Base-by-base conservation (phyloP, 129 eudicot species). In the Ambrosia trifida region DNA sequence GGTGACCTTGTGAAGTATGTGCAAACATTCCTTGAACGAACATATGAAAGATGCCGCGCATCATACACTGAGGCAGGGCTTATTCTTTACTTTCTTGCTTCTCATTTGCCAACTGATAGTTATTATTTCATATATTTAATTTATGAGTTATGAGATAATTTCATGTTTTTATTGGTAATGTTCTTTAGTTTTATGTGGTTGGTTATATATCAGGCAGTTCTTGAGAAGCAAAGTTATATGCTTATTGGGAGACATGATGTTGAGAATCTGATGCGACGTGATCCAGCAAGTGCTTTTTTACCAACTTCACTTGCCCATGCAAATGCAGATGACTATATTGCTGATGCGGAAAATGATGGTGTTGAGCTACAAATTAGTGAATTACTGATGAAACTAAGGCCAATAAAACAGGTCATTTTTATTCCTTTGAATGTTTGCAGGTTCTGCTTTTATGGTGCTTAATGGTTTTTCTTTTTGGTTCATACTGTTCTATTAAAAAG, bases 161-260 rank as follows among this genome's bases (percentile, higher is more conserved):
- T 41, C 35, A n/a, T 72, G 45, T 16, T 45, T 19, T 28, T 32
- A 45, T 64, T 52, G 17, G 43, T 49, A 17, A 49, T 24, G 44
- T 77, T 77, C 57, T 32, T 72, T 30, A 54, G 36, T 67, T 49
- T 65, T 74, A n/a, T 78, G 16, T 63, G 64, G 45, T 47, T 72
- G 74, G 61, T 73, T 72, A 76, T 72, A 72, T 80, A 80, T 79
- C 99, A 95, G 99, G 99, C 99, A 69, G 99, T 95, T 84, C 96
- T 95, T 76, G 99, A 95, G 83, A 95, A 95, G 83, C 99, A 90
- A 81, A 88, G 97, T 82, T 95, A 95, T 75, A 95, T 95, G 99
- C 91, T 95, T 78, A 88, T 95, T 64, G 99, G 99, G 49, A 95
- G 99, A 73, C 88, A 95, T 81, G 99, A 95, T 44, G 69, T 95